These are phyloP conservation scores for Zygosaccharomyces kombuchaensis DNA, from an alignment of 805 yeast genomes.

Conservation along the genomic window DNA sequence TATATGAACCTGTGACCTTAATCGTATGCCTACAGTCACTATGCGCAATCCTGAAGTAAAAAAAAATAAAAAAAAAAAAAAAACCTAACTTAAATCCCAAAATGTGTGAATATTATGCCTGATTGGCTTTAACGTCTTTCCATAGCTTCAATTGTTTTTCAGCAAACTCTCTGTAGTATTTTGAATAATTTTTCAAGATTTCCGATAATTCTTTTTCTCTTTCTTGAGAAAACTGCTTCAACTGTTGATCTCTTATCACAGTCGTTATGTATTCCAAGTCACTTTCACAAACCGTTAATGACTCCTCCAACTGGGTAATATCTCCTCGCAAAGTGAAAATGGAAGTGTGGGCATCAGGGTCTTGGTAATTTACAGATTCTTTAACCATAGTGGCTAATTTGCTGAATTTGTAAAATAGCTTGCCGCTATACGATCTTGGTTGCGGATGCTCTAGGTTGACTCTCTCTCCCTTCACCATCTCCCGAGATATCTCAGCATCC, in stretches of 20 bases:
- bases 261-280: conserved; percentile 32
- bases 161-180: conserved; percentile 29
- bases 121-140: conserved; percentile 23
- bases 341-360: conserved; percentile 24
- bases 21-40: background rate
- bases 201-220: conserved; percentile 24
- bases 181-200: conserved; percentile 27
- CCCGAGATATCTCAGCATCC: conserved; percentile 24
- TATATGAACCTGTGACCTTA: background rate
- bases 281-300: conserved; percentile 25
- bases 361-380: conserved; percentile 32
- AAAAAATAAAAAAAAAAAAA: background rate
- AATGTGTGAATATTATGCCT: conserved; percentile 3
- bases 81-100: background rate
- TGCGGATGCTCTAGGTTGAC: conserved; percentile 21
- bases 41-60: background rate
- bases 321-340: conserved; percentile 24
- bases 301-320: conserved; percentile 22
- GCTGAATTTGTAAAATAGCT: conserved; percentile 26
- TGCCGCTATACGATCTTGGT: conserved; percentile 26
- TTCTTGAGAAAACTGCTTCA: conserved; percentile 27
- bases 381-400: conserved; percentile 32
- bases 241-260: conserved; percentile 32
- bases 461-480: conserved; percentile 19
- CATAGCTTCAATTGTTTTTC: conserved; percentile 29